These are phyloP conservation scores for Casuarina equisetifolia DNA, from an alignment of 306 rosid species.

Conservation along the genomic window DNA sequence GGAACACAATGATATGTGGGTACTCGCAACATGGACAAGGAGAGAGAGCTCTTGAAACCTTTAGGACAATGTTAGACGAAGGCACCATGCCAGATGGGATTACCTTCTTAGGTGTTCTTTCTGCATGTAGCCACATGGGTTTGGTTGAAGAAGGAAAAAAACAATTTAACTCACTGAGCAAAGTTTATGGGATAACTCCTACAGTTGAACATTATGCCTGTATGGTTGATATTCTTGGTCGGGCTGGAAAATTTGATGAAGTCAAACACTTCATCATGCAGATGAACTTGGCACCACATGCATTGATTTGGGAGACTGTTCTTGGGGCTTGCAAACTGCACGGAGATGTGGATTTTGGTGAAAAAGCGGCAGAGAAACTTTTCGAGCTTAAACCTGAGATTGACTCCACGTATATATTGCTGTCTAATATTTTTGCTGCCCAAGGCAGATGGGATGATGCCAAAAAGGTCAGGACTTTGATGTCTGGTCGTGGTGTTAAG, in stretches of 20 bases:
- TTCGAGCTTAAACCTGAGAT: constrained; percentile 36
- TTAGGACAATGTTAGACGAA: constrained; percentile 33
- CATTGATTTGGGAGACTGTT: constrained; percentile 36
- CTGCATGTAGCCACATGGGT: constrained; percentile 42
- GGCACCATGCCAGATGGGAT: constrained; percentile 31
- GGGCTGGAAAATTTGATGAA: constrained; percentile 42
- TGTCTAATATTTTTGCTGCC: constrained; percentile 41
- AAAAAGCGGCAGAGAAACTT: constrained; percentile 34
- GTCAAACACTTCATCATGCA: constrained; percentile 34
- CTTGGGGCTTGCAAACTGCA: constrained; percentile 38
- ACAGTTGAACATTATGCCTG: constrained; percentile 41
- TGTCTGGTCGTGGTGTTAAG: constrained; percentile 38
- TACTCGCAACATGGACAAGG: constrained; percentile 36
- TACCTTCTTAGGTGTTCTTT: constrained; percentile 40
- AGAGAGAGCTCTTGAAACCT: constrained; percentile 38
- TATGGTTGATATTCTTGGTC: constrained; percentile 42
- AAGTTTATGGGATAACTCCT: constrained; percentile 28
- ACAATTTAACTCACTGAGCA: constrained; percentile 28
- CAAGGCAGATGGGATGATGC: constrained; percentile 39
- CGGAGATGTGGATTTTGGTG: constrained; percentile 35
- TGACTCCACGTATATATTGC: constrained; percentile 38
- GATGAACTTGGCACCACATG: constrained; percentile 33
- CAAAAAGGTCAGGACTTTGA: constrained; percentile 30
- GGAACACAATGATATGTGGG: constrained; percentile 47
- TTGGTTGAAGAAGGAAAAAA: constrained; percentile 37